Evolutionary conservation across 148 eudicot genomes (phyloP).

Genomic region (Agrostemma githago): DNA sequence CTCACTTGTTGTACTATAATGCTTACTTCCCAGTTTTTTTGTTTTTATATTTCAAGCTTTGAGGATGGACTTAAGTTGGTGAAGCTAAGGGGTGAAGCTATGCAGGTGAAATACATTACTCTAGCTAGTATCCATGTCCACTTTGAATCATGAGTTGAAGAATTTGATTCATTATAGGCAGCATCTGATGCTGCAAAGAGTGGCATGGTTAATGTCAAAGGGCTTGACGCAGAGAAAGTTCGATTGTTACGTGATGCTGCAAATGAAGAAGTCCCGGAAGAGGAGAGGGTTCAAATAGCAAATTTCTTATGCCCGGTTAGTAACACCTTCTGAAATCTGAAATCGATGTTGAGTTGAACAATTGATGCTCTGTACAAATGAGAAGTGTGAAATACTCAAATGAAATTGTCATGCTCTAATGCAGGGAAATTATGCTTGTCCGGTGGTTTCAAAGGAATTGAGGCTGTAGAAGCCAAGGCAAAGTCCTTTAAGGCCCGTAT

Average conservation of each 20-base stretch:
- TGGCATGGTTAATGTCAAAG: constrained; percentile 83
- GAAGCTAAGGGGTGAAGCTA: constrained; percentile 87
- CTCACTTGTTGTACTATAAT: too few species aligned
- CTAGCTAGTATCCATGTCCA: constrained; percentile 8
- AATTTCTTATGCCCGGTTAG: constrained; percentile 78
- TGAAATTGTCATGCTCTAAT: constrained; percentile 2
- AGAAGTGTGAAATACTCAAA: background rate
- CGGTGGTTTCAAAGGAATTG: constrained; percentile 91
- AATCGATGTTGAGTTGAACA: background rate
- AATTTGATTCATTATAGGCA: constrained; percentile 37
- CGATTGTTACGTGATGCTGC: constrained; percentile 83
- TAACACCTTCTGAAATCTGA: background rate
- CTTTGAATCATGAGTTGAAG: background rate
- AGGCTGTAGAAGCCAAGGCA: constrained; percentile 94
- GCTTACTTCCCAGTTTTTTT: constrained; percentile 2
- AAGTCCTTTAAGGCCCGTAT: constrained; percentile 96
- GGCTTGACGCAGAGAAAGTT: constrained; percentile 78
- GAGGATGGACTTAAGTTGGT: constrained; percentile 97
- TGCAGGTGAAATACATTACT: constrained; percentile 49
- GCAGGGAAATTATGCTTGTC: constrained; percentile 93
- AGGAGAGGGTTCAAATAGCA: constrained; percentile 74
- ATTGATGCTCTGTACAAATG: background rate
- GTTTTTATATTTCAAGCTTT: constrained; percentile 49
- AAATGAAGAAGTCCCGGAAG: constrained; percentile 80
- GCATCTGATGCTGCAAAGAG: constrained; percentile 87